These are phyloP conservation scores for Euphrasia arctica DNA, from an alignment of 305 asterid genomes.

Conservation along the genomic window DNA sequence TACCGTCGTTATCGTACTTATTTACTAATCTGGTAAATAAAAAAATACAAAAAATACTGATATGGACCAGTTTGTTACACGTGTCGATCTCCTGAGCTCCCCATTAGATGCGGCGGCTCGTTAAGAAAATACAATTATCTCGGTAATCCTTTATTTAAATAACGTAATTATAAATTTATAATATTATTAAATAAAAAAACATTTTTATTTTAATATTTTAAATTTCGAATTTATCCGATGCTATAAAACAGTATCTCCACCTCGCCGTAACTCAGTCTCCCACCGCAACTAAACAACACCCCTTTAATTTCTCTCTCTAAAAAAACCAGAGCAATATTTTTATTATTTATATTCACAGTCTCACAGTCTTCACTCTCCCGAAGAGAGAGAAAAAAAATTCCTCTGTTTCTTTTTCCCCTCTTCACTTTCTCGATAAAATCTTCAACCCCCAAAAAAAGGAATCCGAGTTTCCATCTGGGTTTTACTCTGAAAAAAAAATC, in stretches of 20 bases:
- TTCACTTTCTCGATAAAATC: slow-evolving; percentile 13
- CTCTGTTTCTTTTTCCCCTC: not conserved
- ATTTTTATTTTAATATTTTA: not conserved
- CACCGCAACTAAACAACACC: slow-evolving; percentile 31
- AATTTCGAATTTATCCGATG: slow-evolving; percentile 9
- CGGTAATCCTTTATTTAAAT: not conserved
- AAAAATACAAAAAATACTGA: not conserved
- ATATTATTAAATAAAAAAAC: not conserved
- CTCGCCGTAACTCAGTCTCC: slow-evolving; percentile 40
- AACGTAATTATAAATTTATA: slow-evolving; percentile 3
- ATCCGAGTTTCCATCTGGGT: slow-evolving; percentile 42
- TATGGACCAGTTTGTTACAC: slow-evolving; percentile 12
- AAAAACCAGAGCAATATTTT: not conserved
- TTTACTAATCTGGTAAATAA: too few relatives aligned
- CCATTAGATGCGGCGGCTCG: slow-evolving; percentile 73
- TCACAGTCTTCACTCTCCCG: slow-evolving; percentile 5
- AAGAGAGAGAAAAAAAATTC: not conserved
- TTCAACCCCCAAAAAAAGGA: slow-evolving; percentile 23
- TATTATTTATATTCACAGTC: slow-evolving; percentile 13
- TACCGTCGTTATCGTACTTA: too few relatives aligned
- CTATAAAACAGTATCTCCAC: slow-evolving; percentile 29
- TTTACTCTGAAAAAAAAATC: slow-evolving; percentile 18
- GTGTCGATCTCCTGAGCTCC: slow-evolving; percentile 33
- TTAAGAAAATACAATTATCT: slow-evolving; percentile 29
- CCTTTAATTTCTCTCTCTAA: slow-evolving; percentile 3